Percentiles rank a stretch among this genome's conserved stretches.
Conservation (phyloP, 73 alveolate species). For the Tetrahymena thermophila region DNA sequence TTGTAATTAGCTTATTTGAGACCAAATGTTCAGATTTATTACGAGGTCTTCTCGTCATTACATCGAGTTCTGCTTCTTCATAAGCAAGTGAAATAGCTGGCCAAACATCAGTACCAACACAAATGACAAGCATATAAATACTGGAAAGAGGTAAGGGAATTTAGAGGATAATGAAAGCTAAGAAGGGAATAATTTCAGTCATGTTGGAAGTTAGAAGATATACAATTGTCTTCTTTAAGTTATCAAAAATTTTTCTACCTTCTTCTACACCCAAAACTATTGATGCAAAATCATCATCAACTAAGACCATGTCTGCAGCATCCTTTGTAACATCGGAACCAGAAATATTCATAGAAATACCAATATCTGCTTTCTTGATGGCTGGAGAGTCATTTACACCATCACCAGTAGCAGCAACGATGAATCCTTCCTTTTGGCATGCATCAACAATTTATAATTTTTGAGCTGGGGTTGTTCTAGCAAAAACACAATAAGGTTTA, state of each 20-base stretch:
- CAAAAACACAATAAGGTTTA: constrained; percentile 85
- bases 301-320: constrained; percentile 97
- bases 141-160: constrained; percentile 82
- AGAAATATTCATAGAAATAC: constrained; percentile 86
- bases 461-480: constrained; percentile 88
- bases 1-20: constrained; percentile 60
- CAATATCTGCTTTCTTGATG: constrained; percentile 87
- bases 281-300: constrained; percentile 95
- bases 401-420: constrained; percentile 91
- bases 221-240: constrained; percentile 78
- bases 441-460: constrained; percentile 87
- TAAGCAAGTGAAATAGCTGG: constrained; percentile 91
- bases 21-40: constrained; percentile 83
- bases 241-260: constrained; percentile 94
- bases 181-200: constrained; percentile 82
- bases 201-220: constrained; percentile 69
- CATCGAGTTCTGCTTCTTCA: constrained; percentile 88
- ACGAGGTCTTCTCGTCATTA: constrained; percentile 85
- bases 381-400: constrained; percentile 95
- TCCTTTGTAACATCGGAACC: constrained; percentile 99
- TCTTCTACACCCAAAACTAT: constrained; percentile 94
- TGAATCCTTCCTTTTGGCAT: constrained; percentile 79
- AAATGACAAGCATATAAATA: constrained; percentile 68
- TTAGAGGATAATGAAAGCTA: constrained; percentile 60
- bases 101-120: constrained; percentile 86